Evolutionary conservation across 345 rosid species (phyloP).

Genomic region (Hypericum perforatum): DNA sequence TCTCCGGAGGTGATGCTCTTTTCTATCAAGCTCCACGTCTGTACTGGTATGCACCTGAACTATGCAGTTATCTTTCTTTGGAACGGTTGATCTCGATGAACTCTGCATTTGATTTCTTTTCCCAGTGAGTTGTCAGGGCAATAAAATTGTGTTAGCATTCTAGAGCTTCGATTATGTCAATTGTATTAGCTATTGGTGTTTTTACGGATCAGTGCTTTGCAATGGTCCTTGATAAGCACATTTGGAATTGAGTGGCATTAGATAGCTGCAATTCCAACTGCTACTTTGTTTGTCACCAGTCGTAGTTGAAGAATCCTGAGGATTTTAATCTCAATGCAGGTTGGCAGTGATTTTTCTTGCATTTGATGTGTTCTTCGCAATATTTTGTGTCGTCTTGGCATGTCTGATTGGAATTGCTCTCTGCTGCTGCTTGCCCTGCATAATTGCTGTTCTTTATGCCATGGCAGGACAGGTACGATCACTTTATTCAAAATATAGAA

Average conservation of each 20-base stretch:
- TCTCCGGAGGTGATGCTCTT: constrained; percentile 31
- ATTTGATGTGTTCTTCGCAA: constrained; percentile 52
- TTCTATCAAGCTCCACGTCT: constrained; percentile 32
- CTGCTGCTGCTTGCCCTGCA: constrained; percentile 67
- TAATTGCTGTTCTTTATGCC: constrained; percentile 86
- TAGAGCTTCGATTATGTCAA: too few species aligned
- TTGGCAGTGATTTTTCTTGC: constrained; percentile 52
- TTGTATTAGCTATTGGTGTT: too few species aligned
- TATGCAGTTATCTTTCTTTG: too few species aligned
- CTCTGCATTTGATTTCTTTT: too few species aligned
- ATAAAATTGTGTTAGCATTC: too few species aligned
- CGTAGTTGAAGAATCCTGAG: neutral
- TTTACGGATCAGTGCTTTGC: too few species aligned
- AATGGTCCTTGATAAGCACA: too few species aligned
- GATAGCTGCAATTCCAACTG: too few species aligned
- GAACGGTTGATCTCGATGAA: too few species aligned
- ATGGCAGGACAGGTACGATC: constrained; percentile 86
- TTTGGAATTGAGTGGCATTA: too few species aligned
- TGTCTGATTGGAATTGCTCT: constrained; percentile 41
- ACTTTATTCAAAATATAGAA: constrained; percentile 2
- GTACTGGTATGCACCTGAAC: constrained; percentile 28
- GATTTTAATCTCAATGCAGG: constrained; percentile 28
- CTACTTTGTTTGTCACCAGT: neutral
- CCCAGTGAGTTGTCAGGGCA: too few species aligned
- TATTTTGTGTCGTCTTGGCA: constrained; percentile 53